Conservation (phyloP, 805 yeast genomes). For the Candida patagonica region DNA sequence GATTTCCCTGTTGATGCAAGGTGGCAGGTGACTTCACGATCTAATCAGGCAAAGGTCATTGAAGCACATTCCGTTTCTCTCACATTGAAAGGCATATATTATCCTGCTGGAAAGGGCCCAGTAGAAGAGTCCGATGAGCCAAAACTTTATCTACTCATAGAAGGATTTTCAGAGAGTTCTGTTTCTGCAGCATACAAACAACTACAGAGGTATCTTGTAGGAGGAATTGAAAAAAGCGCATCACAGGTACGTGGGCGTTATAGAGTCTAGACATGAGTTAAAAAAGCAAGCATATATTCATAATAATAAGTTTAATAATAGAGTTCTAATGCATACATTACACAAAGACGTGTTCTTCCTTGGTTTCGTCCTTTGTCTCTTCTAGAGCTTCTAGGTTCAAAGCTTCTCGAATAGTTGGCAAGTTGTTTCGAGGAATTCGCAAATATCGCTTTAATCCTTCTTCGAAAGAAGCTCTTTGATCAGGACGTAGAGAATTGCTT, state of each 20-base stretch:
- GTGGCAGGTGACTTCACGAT: slow-evolving; percentile 43
- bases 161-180: slow-evolving; percentile 53
- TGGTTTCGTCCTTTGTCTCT: no score
- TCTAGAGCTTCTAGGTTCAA: background rate
- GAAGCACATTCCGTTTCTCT: slow-evolving; percentile 69
- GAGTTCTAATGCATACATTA: no score
- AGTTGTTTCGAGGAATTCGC: slow-evolving; percentile 1
- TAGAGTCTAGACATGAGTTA: background rate
- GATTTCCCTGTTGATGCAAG: slow-evolving; percentile 58
- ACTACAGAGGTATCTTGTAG: slow-evolving; percentile 45
- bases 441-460: background rate
- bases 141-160: slow-evolving; percentile 68
- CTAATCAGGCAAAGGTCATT: slow-evolving; percentile 50
- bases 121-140: slow-evolving; percentile 43
- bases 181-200: slow-evolving; percentile 52
- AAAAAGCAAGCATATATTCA: no score
- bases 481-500: background rate
- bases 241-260: slow-evolving; percentile 28
- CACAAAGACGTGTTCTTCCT: no score
- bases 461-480: background rate
- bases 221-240: slow-evolving; percentile 44
- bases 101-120: slow-evolving; percentile 51
- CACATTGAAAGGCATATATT: slow-evolving; percentile 72
- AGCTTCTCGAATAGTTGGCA: background rate
- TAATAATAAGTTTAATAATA: no score